Conservation (phyloP, 768 basidiomycete species). For the Leccinum longicurvipes region DNA sequence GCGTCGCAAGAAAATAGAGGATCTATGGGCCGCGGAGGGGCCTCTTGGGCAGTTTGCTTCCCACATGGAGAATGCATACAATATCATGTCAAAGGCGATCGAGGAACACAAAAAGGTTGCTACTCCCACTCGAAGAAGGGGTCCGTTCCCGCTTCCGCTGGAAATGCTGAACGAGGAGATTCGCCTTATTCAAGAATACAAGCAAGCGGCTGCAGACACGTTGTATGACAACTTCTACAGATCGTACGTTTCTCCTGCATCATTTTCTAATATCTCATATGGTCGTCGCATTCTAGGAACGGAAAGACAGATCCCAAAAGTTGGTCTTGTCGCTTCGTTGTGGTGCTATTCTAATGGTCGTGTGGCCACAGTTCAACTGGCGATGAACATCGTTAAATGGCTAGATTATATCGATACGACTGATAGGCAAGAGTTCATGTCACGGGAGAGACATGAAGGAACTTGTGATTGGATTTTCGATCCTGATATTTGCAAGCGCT, state of each 20-base stretch:
- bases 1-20: slow-evolving; percentile 19
- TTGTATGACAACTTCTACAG: slow-evolving; percentile 22
- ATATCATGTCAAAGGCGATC: slow-evolving; percentile 21
- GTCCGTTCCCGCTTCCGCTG: slow-evolving; percentile 21
- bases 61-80: slow-evolving; percentile 18
- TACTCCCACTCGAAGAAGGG: slow-evolving; percentile 12
- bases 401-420: slow-evolving; percentile 23
- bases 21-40: slow-evolving; percentile 17
- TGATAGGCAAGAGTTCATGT: slow-evolving; percentile 25
- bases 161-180: slow-evolving; percentile 25
- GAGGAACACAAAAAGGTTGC: slow-evolving; percentile 16
- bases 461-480: slow-evolving; percentile 27
- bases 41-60: slow-evolving; percentile 17
- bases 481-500: slow-evolving; percentile 14
- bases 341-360: slow-evolving; percentile 1
- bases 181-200: slow-evolving; percentile 19
- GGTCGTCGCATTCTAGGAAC: slow-evolving; percentile 9
- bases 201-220: slow-evolving; percentile 10
- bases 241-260: slow-evolving; percentile 8
- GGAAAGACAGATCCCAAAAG: slow-evolving; percentile 23
- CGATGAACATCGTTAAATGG: slow-evolving; percentile 21
- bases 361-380: slow-evolving; percentile 20
- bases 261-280: not conserved
- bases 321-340: slow-evolving; percentile 1
- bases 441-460: slow-evolving; percentile 20